A percentile compares a stretch with the other conserved stretches of the same genome.
Conservation (phyloP, 139 green algal species). For the Pleodorina starrii region DNA sequence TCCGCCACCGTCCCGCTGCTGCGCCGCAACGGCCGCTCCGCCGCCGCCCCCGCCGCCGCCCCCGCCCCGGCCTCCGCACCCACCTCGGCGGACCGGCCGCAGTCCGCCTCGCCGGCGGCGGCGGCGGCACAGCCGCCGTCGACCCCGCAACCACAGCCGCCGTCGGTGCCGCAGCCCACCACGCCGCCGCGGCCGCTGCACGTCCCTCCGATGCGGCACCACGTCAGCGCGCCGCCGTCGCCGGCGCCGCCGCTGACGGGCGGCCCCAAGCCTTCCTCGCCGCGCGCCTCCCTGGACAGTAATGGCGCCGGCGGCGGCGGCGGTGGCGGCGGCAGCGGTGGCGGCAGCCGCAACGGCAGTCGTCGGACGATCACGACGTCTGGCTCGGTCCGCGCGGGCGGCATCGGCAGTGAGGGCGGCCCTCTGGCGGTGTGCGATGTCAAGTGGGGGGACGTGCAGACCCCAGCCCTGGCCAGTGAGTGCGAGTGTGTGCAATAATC, state of each 20-base stretch:
- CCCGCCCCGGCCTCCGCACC: background rate
- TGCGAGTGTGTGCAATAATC: too few species aligned
- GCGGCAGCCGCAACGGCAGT: background rate
- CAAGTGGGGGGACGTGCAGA: conserved; percentile 47
- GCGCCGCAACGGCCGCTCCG: background rate
- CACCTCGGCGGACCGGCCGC: too few species aligned
- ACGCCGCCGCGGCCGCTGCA: background rate
- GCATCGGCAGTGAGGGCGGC: conserved; percentile 25
- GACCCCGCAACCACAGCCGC: background rate
- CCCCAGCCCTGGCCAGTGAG: conserved; percentile 22
- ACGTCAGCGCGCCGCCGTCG: background rate
- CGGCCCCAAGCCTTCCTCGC: background rate
- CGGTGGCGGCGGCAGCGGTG: background rate
- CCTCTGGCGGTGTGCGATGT: conserved; percentile 10
- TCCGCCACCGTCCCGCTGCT: conserved; percentile 7
- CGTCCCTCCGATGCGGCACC: background rate
- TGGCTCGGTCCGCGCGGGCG: background rate
- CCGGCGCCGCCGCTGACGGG: background rate
- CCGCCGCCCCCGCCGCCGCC: background rate
- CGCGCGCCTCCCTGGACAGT: background rate
- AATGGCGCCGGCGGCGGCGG: background rate
- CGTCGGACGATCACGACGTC: background rate
- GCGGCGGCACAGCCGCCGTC: background rate
- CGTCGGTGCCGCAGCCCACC: background rate
- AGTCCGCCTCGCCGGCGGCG: too few species aligned